Conservation (phyloP, 495 filamentous ascomycete species). For the Evernia prunastri region DNA sequence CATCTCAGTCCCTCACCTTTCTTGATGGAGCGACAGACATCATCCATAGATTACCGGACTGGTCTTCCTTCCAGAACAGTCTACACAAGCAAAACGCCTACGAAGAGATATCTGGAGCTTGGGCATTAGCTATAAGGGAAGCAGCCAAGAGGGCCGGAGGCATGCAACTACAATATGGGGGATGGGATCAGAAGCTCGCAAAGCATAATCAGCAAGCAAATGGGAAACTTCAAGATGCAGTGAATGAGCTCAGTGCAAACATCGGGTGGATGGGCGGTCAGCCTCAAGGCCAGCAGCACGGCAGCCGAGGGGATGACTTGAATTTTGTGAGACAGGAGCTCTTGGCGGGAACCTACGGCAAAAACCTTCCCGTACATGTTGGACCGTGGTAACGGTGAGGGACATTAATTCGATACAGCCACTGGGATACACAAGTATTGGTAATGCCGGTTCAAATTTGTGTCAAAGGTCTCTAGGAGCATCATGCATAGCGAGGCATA, state of each 20-base stretch:
- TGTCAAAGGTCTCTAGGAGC: not conserved
- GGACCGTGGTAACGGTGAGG: constrained; percentile 54
- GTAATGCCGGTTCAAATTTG: not conserved
- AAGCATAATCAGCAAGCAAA: constrained; percentile 86
- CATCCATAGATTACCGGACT: constrained; percentile 81
- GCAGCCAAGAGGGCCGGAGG: constrained; percentile 87
- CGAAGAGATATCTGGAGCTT: constrained; percentile 89
- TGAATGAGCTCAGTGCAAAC: constrained; percentile 65
- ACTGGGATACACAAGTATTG: not conserved
- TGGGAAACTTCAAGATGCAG: constrained; percentile 73
- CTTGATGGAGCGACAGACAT: constrained; percentile 84
- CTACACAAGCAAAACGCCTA: constrained; percentile 90
- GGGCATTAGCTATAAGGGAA: constrained; percentile 86
- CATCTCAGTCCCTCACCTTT: constrained; percentile 70
- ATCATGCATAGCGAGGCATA: constrained; percentile 6
- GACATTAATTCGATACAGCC: not conserved
- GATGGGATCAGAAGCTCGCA: constrained; percentile 82
- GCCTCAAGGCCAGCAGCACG: constrained; percentile 40
- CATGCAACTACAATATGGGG: constrained; percentile 81
- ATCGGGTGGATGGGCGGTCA: constrained; percentile 69
- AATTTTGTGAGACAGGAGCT: constrained; percentile 73
- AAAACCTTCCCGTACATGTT: constrained; percentile 61
- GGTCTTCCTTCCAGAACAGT: constrained; percentile 77
- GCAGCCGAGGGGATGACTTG: constrained; percentile 42
- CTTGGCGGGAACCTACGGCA: constrained; percentile 68